Base-by-base conservation (phyloP, 768 basidiomycete species). In the Leccinum variicolor region DNA sequence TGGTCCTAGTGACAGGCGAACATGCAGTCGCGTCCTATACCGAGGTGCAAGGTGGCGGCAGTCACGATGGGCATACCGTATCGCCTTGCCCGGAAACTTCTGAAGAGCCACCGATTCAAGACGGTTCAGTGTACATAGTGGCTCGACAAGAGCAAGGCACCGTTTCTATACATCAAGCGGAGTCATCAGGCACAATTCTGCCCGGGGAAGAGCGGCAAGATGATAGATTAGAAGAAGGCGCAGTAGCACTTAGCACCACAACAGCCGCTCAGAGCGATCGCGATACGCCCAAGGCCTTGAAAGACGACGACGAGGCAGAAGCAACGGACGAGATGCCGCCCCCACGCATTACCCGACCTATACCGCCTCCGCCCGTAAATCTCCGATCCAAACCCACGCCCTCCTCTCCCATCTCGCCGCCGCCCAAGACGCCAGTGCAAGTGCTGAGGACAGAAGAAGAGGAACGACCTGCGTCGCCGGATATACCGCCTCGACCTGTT, bases 321-420 rank as follows among this genome's bases (percentile, higher is more conserved):
- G 50, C 53, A 31, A 64, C 60, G 62, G 72, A 53, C 41, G 67
- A 70, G 49, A 64, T 71, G 62, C 65, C 67, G 3, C 69, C 72
- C 3, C 66, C 74, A 7, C 74, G 68, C 49, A 63, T 73, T 26
- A 69, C 62, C 14, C 70, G 69, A 52, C 66, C 67, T 0, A 61
- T 70, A 52, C 76, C 72, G 0, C 68, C 73, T 0, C 72, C 75
- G 19, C 75, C 75, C 0, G 68, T 67, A 23, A 68, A 65, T 51
- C 29, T 68, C 26, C 39, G 50, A n/a, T 65, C 72, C 9, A 66
- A 62, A 36, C 65, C 67, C 25, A 52, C 58, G 6, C 62, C 66
- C 3, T 41, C 56, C 1, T 63, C 64, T 1, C 39, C 65, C 1
- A 25, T 53, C 9, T 58, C 63, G 13, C 57, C 69, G 7, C 63